Conservation (phyloP, 148 eudicot species). For the Vaccinium myrtillus region DNA sequence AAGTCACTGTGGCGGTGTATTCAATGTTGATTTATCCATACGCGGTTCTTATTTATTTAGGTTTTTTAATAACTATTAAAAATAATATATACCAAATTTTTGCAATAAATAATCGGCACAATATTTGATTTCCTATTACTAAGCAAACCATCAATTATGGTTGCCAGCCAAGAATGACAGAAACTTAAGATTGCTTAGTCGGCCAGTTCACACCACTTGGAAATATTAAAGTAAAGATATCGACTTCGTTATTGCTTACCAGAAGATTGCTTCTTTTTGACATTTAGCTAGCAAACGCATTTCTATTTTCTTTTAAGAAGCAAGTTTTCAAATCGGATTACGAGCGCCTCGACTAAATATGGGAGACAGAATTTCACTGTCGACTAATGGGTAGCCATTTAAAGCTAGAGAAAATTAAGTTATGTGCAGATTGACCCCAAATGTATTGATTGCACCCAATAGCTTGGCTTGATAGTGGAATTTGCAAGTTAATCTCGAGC, state of each 20-base stretch:
- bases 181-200: neutral
- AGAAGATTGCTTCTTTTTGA: neutral
- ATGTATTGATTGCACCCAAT: too few species aligned
- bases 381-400: too few species aligned
- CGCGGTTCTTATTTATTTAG: neutral
- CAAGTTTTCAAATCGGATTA: too few species aligned
- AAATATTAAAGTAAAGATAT: slow-evolving; percentile 2
- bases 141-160: neutral
- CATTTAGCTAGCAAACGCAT: neutral
- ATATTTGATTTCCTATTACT: neutral
- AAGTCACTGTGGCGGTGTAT: neutral
- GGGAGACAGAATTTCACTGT: too few species aligned
- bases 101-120: neutral
- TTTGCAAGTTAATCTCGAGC: too few species aligned
- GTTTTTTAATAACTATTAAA: neutral
- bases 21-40: neutral
- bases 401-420: too few species aligned
- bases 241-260: neutral
- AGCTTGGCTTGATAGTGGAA: too few species aligned
- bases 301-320: too few species aligned
- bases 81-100: too few species aligned
- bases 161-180: slow-evolving; percentile 22
- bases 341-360: too few species aligned
- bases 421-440: too few species aligned
- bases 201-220: slow-evolving; percentile 18